Evolutionary conservation across 352 stramenopile species (phyloP), one percentile per base, ranked within the genome.

Genomic region (Pythium apleroticum): DNA sequence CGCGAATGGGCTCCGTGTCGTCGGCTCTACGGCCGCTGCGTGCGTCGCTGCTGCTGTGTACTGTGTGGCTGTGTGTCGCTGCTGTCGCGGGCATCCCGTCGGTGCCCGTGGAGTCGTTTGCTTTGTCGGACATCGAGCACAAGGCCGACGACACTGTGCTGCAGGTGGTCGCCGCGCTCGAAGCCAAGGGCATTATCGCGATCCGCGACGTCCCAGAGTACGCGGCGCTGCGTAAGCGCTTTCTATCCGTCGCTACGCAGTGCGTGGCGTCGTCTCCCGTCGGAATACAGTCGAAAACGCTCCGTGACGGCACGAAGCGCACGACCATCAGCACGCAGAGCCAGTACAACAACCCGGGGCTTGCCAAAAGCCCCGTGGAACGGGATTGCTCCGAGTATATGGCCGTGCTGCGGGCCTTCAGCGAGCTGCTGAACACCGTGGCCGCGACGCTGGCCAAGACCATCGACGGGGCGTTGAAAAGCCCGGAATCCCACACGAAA

Each of bases 261-360:
- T 75, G 68, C 24, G 54, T 66, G 33, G 52, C 61, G 31, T 57
- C 59, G 0, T 17, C 27, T 3, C 9, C 24, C n/a, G 45, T 17
- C 10, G 62, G 62, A 12, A 43, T 60, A 2, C 63, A 72, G 41
- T 52, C 45, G 25, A 65, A 66, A 53, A 65, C 52, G 41, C 64
- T 75, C 14, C 22, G 49, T 9, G 68, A 75, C 60, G 68, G 68
- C 49, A 75, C 68, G 17, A 37, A 50, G 24, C 63, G 68, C 4
- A 27, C 39, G 28, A 75, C 68, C 24, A 72, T 75, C 64, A 69
- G 54, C 60, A 72, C 64, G 22, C 60, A 65, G 31, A 45, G 58
- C 27, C 53, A 64, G 27, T 54, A 60, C 43, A 33, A 66, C 46
- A 57, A 64, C 24, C 57, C 66, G 12, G n/a, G 7, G 3, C 30